Evolutionary conservation across 192 early-diverging fungal species (phyloP).

Genomic region (Jimgerdemannia flammicorona): DNA sequence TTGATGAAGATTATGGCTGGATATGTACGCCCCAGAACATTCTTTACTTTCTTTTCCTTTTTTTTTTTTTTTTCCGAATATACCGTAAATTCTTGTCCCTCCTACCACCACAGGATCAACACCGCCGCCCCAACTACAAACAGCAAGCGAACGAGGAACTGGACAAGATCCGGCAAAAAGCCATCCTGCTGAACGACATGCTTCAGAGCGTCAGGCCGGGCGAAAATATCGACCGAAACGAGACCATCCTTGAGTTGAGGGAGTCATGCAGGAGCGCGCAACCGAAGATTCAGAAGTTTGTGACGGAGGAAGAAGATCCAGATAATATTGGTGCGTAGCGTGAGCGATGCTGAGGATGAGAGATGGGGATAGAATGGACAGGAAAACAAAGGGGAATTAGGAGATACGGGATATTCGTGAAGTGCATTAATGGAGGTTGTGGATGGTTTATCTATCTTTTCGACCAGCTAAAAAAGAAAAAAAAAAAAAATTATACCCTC

Average conservation of each 20-base stretch:
- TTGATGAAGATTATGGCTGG: conserved; percentile 98
- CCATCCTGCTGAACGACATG: conserved; percentile 75
- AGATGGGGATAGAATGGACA: not conserved
- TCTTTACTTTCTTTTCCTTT: not conserved
- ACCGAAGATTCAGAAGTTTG: conserved; percentile 67
- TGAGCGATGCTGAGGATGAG: not conserved
- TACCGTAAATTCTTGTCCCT: too few species aligned
- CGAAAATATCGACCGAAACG: conserved; percentile 38
- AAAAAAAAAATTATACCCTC: too few species aligned
- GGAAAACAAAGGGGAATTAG: too few species aligned
- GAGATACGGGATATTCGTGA: too few species aligned
- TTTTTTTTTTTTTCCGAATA: not conserved
- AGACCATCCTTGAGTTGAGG: conserved; percentile 60
- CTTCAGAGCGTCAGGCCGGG: conserved; percentile 65
- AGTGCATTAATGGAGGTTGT: too few species aligned
- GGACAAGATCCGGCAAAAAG: conserved; percentile 75
- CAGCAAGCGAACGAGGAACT: conserved; percentile 78
- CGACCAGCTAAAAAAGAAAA: not conserved
- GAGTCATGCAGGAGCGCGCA: conserved; percentile 66
- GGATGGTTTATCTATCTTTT: too few species aligned
- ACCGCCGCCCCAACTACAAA: conserved; percentile 80
- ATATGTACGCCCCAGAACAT: conserved; percentile 56
- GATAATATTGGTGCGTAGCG: conserved; percentile 65
- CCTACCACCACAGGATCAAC: conserved; percentile 32
- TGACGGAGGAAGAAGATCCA: conserved; percentile 67